Evolutionary conservation across 2,329 filamentous ascomycete species (phyloP), one percentile per base, ranked within the genome.

Genomic region (Bretziella fagacearum): DNA sequence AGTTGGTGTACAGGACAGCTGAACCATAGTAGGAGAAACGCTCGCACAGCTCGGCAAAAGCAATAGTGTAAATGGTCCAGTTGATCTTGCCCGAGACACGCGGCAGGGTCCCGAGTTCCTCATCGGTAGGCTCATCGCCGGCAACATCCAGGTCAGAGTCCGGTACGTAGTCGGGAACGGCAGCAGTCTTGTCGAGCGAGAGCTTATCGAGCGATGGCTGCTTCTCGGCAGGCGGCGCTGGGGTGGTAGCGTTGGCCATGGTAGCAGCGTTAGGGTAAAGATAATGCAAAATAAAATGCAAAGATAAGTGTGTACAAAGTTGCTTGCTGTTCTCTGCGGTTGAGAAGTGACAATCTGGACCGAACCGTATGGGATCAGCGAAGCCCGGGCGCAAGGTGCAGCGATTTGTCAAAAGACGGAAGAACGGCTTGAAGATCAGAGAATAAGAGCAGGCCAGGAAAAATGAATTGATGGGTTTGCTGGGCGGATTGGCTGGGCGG

Each of bases 21-120:
- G 77, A 78, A 47, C 81, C 81, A 56, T 85, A 84, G 71, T 84
- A 86, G 11, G 77, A 80, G 63, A 83, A 84, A 42, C 81, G 77
- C 63, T 86, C 81, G 63, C 77, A 82, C 48, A 84, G 64, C 62
- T 86, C 81, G 50, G 81, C 74, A 52, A 84, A 76, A 41, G 78
- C 79, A 50, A 86, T 73, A 22, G 75, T 77, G 62, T 76, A 85
- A 49, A 79, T 71, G 47, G 69, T 64, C 69, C 71, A 77, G 42
- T 77, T 75, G 51, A 85, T 73, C 56, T 68, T 68, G 52, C 74
- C 77, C 10, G 76, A 73, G 18, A 81, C 71, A 55, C 75, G 73
- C 43, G 67, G 71, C n/a, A 81, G 69, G 0, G 73, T 77, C 11
- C 53, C 58, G 51, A 76, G 59, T 52, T 81, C 77, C 57, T 81